Conservation (phyloP, 164 flowering plant genomes). For the Vitis cinerea region DNA sequence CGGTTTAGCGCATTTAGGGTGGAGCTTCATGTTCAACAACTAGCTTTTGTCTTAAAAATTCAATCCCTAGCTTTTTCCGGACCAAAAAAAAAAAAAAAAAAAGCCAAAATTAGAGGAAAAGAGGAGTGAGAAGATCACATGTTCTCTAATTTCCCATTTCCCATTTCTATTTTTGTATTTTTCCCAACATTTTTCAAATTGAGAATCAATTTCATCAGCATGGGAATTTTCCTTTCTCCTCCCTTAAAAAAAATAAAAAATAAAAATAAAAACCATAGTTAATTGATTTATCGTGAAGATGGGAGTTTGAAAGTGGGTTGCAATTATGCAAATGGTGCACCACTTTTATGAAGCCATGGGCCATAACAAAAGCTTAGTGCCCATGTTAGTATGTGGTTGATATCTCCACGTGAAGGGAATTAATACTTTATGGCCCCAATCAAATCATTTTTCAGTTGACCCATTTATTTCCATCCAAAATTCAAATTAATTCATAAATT, state of each 20-base stretch:
- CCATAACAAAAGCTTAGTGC: not conserved
- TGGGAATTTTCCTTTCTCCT: not conserved
- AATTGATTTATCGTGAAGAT: slow-evolving; percentile 1
- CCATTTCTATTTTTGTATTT: slow-evolving; percentile 1
- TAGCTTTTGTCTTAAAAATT: too few species aligned
- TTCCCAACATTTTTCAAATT: slow-evolving; percentile 2
- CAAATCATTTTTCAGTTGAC: not conserved
- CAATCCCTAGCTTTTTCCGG: not conserved
- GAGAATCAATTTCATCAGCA: not conserved
- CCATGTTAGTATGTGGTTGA: too few species aligned
- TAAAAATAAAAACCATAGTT: not conserved
- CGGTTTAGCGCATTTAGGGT: not conserved
- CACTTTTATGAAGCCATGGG: slow-evolving; percentile 13
- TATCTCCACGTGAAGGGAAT: too few species aligned
- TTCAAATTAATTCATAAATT: not conserved
- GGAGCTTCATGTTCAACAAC: not conserved
- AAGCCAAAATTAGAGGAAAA: not conserved
- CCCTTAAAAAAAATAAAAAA: not conserved
- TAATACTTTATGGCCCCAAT: not conserved
- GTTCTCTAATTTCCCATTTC: slow-evolving; percentile 15
- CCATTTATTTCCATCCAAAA: not conserved
- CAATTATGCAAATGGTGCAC: slow-evolving; percentile 22
- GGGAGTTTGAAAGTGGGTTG: slow-evolving; percentile 13
- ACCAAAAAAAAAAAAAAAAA: not conserved
- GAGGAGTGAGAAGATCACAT: slow-evolving; percentile 1